Conservation (phyloP, 148 eudicot genomes). For the Amaranthus palmeri region DNA sequence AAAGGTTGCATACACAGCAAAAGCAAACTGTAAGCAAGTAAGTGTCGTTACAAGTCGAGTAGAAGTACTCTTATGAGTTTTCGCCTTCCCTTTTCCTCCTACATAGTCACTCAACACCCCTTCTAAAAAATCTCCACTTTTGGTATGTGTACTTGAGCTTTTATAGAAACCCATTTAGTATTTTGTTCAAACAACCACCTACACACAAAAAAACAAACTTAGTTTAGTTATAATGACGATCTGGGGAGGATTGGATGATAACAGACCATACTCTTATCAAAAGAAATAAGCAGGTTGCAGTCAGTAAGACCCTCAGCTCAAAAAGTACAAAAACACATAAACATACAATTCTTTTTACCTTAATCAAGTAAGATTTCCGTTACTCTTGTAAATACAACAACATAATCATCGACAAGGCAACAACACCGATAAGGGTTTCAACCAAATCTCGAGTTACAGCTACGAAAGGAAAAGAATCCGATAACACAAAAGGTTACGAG, state of each 20-base stretch:
- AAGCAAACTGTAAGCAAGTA: slow-evolving; percentile 80
- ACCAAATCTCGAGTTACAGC: neutral
- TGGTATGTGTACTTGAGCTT: slow-evolving; percentile 33
- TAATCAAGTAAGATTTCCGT: neutral
- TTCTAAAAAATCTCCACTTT: slow-evolving; percentile 68
- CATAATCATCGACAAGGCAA: neutral
- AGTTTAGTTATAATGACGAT: neutral
- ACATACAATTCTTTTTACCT: slow-evolving; percentile 1
- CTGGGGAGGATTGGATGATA: neutral
- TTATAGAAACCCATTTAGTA: slow-evolving; percentile 39
- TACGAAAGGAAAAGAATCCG: neutral
- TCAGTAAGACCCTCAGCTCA: no score
- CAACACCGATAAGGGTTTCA: neutral
- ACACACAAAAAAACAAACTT: neutral
- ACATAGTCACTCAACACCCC: slow-evolving; percentile 64
- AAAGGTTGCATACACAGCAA: slow-evolving; percentile 83
- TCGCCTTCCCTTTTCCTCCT: slow-evolving; percentile 44
- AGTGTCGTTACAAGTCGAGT: slow-evolving; percentile 64
- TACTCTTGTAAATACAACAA: neutral
- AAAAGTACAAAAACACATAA: neutral
- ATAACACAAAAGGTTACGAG: slow-evolving; percentile 12
- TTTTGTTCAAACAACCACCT: slow-evolving; percentile 14
- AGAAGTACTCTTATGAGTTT: slow-evolving; percentile 43
- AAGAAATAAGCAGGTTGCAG: neutral
- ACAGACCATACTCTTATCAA: neutral